Base-by-base conservation (phyloP, 768 basidiomycete species). In the Ramaria sp. region DNA sequence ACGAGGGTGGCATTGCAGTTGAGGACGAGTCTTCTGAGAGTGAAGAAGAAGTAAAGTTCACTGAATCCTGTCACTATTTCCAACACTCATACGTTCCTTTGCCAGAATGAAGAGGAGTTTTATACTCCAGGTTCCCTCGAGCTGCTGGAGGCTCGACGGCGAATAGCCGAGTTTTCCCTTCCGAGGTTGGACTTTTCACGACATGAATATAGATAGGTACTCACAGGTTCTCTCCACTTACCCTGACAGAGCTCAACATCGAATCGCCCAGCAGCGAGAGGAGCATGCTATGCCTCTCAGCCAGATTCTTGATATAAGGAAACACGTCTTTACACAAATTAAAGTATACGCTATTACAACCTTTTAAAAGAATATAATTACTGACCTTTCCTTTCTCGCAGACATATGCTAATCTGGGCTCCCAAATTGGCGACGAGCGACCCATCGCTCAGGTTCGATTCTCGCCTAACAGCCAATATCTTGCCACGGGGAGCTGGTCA, bases 401-500 rank as follows among this genome's bases (percentile, higher is more conserved):
- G 90, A 88, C 83, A 68, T 93, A 88, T 67, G 76, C 82, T 47
- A 95, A 93, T 62, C 79, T 98, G 43, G 96, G 96, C 22, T 97
- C 96, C 0, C 95, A 98, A 75, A 93, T 98, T 60, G 96, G 93
- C 52, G 96, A 97, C 66, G 93, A 96, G 60, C 79, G 96, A 41
- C 93, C 96, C 0, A 81, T 98, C 59, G 86, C 92, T 1, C 84
- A 88, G 70, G 89, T 97, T 27, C 85, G 96, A 37, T 98, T 98
- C 67, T 81, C 95, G 3, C 96, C 96, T 7, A 88, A 97, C 65
- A 87, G 85, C 65, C 70, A 88, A 63, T 76, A 87, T 56, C 78
- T 97, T 47, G 88, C 92, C 3, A 95, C 95, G 1, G 93, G 88
- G 10, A 93, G 90, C 60, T 99, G 96, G 96, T 89, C 94, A 27